These are phyloP conservation scores for Soucietia sequanensis DNA, from an alignment of 805 yeast genomes.

Conservation along the genomic window DNA sequence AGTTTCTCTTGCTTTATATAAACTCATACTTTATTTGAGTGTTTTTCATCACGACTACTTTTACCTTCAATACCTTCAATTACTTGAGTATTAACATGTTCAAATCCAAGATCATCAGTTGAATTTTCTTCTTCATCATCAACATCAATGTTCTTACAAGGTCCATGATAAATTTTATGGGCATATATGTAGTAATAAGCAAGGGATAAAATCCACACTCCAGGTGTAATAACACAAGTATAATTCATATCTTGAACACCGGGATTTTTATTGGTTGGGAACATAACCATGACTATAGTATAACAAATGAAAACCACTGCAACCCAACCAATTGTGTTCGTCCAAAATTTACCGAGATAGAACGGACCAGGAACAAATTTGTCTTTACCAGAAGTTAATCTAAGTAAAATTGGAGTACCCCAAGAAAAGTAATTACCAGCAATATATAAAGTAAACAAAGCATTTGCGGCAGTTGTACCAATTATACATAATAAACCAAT, in stretches of 20 bases:
- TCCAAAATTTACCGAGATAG: conserved; percentile 50
- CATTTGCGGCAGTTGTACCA: conserved; percentile 43
- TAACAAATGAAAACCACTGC: conserved; percentile 32
- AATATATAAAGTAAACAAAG: conserved; percentile 42
- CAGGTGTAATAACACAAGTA: conserved; percentile 28
- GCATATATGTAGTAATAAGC: conserved; percentile 26
- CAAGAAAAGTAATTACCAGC: conserved; percentile 46
- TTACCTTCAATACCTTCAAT: conserved; percentile 1
- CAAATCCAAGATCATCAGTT: background rate
- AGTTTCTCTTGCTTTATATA: too few relatives aligned
- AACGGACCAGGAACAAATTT: conserved; percentile 63
- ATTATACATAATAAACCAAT: conserved; percentile 40
- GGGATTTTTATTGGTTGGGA: conserved; percentile 48
- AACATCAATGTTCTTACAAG: conserved; percentile 24
- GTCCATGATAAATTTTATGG: conserved; percentile 28
- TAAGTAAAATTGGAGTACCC: conserved; percentile 54
- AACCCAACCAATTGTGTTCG: conserved; percentile 44
- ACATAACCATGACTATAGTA: conserved; percentile 34
- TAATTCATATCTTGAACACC: conserved; percentile 36
- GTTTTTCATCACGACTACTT: background rate
- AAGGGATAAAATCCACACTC: conserved; percentile 29
- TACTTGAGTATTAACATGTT: background rate
- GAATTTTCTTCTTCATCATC: conserved; percentile 3
- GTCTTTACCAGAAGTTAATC: conserved; percentile 46
- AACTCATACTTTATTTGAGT: background rate